Evolutionary conservation across 2,329 filamentous ascomycete genomes (phyloP).

Genomic region (Alternaria triticina): DNA sequence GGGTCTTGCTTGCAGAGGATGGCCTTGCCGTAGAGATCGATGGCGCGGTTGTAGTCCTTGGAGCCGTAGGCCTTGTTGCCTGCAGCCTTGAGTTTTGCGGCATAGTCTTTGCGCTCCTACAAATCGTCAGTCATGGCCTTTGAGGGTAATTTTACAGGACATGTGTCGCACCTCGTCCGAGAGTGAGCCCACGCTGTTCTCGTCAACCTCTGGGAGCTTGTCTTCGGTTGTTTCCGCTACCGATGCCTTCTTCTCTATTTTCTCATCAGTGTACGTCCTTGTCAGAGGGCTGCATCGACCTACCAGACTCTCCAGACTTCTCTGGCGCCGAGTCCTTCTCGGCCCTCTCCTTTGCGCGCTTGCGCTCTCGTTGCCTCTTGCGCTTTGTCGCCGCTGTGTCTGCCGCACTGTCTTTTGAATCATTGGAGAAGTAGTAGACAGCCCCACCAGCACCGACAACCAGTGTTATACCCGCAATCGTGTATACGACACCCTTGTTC

Average conservation of each 20-base stretch:
- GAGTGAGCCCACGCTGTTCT: conserved; percentile 51
- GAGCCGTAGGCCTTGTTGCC: conserved; percentile 96
- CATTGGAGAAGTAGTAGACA: conserved; percentile 79
- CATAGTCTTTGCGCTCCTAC: conserved; percentile 83
- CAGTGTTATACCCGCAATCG: conserved; percentile 90
- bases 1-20: conserved; percentile 97
- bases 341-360: conserved; percentile 79
- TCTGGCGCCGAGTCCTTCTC: conserved; percentile 58
- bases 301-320: conserved; percentile 37
- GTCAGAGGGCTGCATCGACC: background rate
- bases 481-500: conserved; percentile 95
- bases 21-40: conserved; percentile 92
- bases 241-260: conserved; percentile 45
- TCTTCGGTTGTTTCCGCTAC: conserved; percentile 50
- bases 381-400: conserved; percentile 61
- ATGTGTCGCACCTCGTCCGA: conserved; percentile 48
- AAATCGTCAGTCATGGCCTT: conserved; percentile 44
- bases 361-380: conserved; percentile 86
- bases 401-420: conserved; percentile 54
- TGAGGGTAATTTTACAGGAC: background rate
- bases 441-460: conserved; percentile 90
- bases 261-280: conserved; percentile 30
- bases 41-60: conserved; percentile 92
- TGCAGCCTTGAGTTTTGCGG: conserved; percentile 88
- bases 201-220: conserved; percentile 58